Conservation (phyloP, 1,284 basidiomycete genomes). For the Tilletia caries region DNA sequence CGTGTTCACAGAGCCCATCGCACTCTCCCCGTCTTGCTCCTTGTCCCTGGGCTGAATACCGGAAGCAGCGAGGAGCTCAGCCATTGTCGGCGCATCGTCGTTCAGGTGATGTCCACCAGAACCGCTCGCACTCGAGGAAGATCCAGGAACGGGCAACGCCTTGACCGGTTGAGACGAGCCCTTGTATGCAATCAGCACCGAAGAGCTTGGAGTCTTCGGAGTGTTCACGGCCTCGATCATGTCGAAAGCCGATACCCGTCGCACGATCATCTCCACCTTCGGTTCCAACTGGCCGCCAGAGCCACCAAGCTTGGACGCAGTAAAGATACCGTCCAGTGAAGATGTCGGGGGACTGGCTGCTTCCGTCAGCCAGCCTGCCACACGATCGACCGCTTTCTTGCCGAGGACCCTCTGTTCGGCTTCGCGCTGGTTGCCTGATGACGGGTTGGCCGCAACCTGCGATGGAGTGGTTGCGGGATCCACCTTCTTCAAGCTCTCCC, state of each 20-base stretch:
- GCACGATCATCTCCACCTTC: background rate
- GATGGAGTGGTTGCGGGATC: background rate
- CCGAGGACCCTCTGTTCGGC: slow-evolving; percentile 23
- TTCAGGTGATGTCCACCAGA: background rate
- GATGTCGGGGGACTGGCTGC: slow-evolving; percentile 20
- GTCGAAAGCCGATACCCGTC: slow-evolving; percentile 13
- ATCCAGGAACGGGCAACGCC: slow-evolving; percentile 21
- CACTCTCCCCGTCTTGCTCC: slow-evolving; percentile 15
- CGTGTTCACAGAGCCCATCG: slow-evolving; percentile 31
- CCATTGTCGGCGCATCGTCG: slow-evolving; percentile 27
- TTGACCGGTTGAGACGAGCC: slow-evolving; percentile 15
- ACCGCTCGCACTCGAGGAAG: slow-evolving; percentile 9
- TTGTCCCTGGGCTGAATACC: slow-evolving; percentile 17
- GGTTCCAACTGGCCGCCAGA: background rate
- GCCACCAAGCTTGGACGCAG: background rate
- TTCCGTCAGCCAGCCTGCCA: slow-evolving; percentile 38
- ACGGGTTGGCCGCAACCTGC: background rate
- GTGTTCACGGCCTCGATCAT: slow-evolving; percentile 32
- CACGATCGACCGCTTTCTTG: slow-evolving; percentile 17
- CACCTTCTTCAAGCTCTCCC: slow-evolving; percentile 5
- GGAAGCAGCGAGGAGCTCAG: slow-evolving; percentile 20
- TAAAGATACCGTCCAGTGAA: background rate
- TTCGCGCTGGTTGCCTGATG: slow-evolving; percentile 20
- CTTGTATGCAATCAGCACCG: slow-evolving; percentile 18
- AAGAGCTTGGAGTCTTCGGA: slow-evolving; percentile 17